Conservation (phyloP, 2,329 filamentous ascomycete species). For the Hymenoscyphus occultus region DNA sequence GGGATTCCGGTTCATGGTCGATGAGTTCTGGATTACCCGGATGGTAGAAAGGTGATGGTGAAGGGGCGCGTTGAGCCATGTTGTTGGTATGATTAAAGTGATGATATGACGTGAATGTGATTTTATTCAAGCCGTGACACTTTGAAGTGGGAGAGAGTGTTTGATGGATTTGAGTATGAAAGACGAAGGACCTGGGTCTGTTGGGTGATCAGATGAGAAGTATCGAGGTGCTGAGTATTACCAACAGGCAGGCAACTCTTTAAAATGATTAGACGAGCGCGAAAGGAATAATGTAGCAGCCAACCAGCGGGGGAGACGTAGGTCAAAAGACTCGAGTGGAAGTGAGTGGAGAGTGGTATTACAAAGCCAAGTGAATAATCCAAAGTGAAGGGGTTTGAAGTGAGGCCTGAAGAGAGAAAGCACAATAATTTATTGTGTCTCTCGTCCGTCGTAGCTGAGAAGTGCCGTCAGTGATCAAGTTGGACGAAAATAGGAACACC, state of each 20-base stretch:
- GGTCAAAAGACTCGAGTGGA: background rate
- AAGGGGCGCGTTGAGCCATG: background rate
- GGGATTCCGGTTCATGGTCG: slow-evolving; percentile 21
- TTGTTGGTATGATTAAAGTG: background rate
- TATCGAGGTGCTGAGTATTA: background rate
- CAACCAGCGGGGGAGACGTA: no score
- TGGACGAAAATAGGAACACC: background rate
- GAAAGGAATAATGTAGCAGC: background rate
- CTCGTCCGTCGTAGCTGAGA: background rate
- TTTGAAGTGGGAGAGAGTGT: background rate
- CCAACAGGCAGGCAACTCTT: background rate
- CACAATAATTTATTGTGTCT: background rate
- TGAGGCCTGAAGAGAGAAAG: background rate
- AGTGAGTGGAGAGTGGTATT: background rate
- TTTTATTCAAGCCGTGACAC: background rate
- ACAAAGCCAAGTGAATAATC: background rate
- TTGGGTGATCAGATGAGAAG: background rate
- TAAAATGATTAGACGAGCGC: background rate
- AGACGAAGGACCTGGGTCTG: background rate
- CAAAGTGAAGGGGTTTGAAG: background rate
- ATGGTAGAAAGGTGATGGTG: slow-evolving; percentile 5
- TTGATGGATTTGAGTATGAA: background rate
- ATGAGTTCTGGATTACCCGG: background rate
- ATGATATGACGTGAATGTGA: background rate
- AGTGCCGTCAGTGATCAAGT: background rate